Conservation (phyloP, 495 filamentous ascomycete genomes). For the Penicillium parvum region DNA sequence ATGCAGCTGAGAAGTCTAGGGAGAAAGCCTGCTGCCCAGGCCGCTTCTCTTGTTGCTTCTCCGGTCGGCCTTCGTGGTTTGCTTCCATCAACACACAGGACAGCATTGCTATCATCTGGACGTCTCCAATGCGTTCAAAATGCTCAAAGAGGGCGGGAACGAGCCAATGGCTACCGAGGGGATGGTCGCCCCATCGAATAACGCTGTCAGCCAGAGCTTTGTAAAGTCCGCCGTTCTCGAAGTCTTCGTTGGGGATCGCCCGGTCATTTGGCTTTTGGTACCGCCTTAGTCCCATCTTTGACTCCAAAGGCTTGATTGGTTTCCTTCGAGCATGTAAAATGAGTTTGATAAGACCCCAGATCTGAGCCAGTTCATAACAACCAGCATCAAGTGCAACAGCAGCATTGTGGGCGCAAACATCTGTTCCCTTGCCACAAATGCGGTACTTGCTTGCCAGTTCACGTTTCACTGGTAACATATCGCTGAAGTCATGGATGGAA, state of each 20-base stretch:
- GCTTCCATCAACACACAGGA: conserved; percentile 80
- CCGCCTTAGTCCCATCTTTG: conserved; percentile 38
- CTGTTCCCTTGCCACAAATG: conserved; percentile 74
- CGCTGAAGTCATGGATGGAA: conserved; percentile 63
- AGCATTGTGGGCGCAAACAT: conserved; percentile 80
- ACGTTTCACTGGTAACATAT: conserved; percentile 69
- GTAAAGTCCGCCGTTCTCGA: conserved; percentile 11
- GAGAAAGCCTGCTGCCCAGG: conserved; percentile 28
- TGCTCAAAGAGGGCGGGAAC: conserved; percentile 63
- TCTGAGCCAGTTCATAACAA: conserved; percentile 66
- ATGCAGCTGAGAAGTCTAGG: conserved; percentile 26
- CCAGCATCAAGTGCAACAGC: conserved; percentile 69
- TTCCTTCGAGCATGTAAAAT: conserved; percentile 72
- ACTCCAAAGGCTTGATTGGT: conserved; percentile 39
- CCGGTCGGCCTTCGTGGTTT: conserved; percentile 22
- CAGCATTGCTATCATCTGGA: conserved; percentile 95
- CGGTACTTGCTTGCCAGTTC: conserved; percentile 72
- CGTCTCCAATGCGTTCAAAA: conserved; percentile 73
- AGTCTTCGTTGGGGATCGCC: neutral
- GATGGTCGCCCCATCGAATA: conserved; percentile 83
- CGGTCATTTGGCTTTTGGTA: conserved; percentile 28
- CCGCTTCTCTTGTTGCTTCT: conserved; percentile 12
- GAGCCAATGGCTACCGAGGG: conserved; percentile 69
- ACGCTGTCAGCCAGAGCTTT: conserved; percentile 42
- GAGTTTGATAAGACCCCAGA: conserved; percentile 78